Base-by-base conservation (phyloP, 257 asterid species). In the Solanum dulcamara region DNA sequence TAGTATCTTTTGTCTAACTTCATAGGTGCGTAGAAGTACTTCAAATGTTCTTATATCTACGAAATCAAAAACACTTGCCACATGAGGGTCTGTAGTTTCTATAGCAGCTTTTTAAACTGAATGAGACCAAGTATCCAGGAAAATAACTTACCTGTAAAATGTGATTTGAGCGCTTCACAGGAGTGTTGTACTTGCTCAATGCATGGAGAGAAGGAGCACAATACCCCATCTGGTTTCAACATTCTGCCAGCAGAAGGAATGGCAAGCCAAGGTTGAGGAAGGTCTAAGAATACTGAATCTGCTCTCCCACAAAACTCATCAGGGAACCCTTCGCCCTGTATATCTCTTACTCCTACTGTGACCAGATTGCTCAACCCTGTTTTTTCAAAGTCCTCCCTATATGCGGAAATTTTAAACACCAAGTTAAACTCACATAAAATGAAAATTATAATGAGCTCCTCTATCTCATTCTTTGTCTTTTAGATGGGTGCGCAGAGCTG, bases 191-290 rank as follows among this genome's bases (percentile, higher is more conserved):
- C 99, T 95, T 96, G 99, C 88, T 96, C 99, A 12, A 96, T 96
- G 89, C 99, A 96, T 1, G 98, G 99, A 9, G 98, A 96, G 89
- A 96, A 96, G 42, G 99, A 94, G 92, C 99, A 96, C 91, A 95
- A 80, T 62, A 93, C 91, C 15, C 98, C 99, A 72, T 96, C 99
- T 89, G 89, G 94, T 89, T 95, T 96, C 92, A 96, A 88, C 97
- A 96, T 93, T 89, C 90, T 95, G 13, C 94, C 95, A 87, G 96
- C 97, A n/a, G 97, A 96, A 82, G 97, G 97, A 84, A 95, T 94
- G 71, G 96, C 99, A 79, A 93, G 87, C 99, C 99, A 97, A 3
- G 98, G 99, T 86, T 95, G 98, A 87, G 99, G 99, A 80, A 97
- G 93, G 90, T 97, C 99, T 2, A 97, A 93, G 90, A 97, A 97